Base-by-base conservation (phyloP, 768 basidiomycete genomes). In the Terana coerulea region DNA sequence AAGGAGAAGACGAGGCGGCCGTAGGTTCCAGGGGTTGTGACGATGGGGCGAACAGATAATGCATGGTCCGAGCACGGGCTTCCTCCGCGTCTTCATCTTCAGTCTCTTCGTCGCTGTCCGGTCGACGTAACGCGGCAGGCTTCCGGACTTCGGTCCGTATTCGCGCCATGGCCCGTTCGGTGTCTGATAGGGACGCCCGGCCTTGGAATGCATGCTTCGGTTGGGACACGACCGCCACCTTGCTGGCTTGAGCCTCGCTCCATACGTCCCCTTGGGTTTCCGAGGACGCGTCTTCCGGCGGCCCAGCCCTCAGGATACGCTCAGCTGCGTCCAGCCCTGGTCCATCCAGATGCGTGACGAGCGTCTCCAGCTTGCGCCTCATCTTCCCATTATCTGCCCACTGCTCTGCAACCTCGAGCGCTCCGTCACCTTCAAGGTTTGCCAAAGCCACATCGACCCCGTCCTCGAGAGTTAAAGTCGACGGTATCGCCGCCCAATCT, bases 341-440 rank as follows among this genome's bases (percentile, higher is more conserved):
- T 15, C 67, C 61, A 0, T 67, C 68, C 3, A 87, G 60, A 60
- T 75, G 79, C 15, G 65, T 63, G 37, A 68, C 70, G 54, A 86
- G 64, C 2, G 72, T 63, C 3, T 69, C 66, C 17, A 83, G 56
- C 58, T 75, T 83, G 50, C 64, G 66, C 31, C 67, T 59, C 46
- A 75, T 57, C 45, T 70, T 75, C 1, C 73, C 75, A 30, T 67
- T 72, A 25, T 80, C 79, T 0, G 75, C 79, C 85, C 85, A 87
- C 33, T 72, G 70, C 14, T 70, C 67, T 1, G 78, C 84, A 14
- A 72, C 61, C 24, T 70, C 74, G 3, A 61, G 64, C 0, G 74
- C 73, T 1, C 75, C 77, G 5, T 63, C 62, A 37, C 76, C 73
- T 9, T 86, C 75, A n/a, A 88, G 62, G 57, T 91, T 90, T 56